Evolutionary conservation across 2,329 filamentous ascomycete genomes (phyloP).

Genomic region (Cercospora sesami): DNA sequence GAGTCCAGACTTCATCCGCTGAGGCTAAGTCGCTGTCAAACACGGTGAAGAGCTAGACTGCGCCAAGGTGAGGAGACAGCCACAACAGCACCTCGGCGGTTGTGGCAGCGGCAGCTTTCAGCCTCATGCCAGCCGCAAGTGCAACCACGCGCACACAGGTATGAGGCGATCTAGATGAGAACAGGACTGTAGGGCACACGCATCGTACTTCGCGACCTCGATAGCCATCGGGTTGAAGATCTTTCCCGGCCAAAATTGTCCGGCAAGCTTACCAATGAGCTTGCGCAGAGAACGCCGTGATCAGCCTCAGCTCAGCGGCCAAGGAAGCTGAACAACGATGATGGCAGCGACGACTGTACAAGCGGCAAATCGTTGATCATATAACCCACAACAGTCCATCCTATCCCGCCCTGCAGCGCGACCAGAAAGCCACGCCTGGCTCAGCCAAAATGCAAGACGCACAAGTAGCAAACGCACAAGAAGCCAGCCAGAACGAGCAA

Average conservation of each 20-base stretch:
- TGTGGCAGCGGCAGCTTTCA: neutral
- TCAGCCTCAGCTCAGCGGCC: neutral
- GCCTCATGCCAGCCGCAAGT: neutral
- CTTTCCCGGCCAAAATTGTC: neutral
- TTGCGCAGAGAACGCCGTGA: neutral
- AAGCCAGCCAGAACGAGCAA: neutral
- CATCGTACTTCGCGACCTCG: neutral
- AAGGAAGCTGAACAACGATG: neutral
- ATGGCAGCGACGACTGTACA: neutral
- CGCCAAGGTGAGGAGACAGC: neutral
- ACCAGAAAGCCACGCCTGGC: neutral
- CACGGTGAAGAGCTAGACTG: neutral
- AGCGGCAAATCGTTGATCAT: neutral
- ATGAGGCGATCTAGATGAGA: neutral
- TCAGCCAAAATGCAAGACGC: neutral
- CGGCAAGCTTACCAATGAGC: neutral
- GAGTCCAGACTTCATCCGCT: neutral
- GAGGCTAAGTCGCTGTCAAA: neutral
- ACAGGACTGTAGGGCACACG: neutral
- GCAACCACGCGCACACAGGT: neutral
- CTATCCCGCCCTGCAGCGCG: neutral
- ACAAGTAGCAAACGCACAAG: neutral
- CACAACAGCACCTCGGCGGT: neutral
- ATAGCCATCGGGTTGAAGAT: neutral
- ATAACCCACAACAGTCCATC: neutral